phyloP scores from a whole-genome alignment of 495 filamentous ascomycete species.

The Cryomyces minteri region DNA sequence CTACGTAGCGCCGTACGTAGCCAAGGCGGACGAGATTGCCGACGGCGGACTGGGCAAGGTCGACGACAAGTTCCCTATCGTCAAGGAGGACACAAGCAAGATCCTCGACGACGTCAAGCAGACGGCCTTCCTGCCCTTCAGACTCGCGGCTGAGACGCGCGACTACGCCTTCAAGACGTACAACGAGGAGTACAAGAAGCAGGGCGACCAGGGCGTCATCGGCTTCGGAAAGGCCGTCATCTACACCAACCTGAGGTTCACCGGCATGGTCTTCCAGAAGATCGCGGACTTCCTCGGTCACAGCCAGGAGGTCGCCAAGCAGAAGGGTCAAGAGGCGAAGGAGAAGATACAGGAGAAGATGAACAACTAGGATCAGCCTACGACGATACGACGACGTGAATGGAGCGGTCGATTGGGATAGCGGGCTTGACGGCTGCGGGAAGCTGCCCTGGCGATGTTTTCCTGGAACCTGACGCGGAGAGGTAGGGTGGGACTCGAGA shows the following conservation, averaged over 20 bases:
- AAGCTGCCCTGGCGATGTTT: no score
- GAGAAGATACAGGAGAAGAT: slow-evolving; percentile 34
- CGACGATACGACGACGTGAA: no score
- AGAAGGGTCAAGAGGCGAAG: slow-evolving; percentile 29
- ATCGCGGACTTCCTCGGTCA: slow-evolving; percentile 33
- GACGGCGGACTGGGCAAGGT: slow-evolving; percentile 54
- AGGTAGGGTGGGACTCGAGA: no score
- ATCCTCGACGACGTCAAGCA: slow-evolving; percentile 47
- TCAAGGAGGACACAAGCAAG: slow-evolving; percentile 73
- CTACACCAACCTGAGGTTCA: slow-evolving; percentile 53
- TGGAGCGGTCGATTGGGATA: no score
- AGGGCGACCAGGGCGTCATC: slow-evolving; percentile 45
- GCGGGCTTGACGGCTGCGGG: no score
- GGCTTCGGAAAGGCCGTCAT: slow-evolving; percentile 57
- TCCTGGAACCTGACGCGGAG: no score
- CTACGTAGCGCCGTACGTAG: slow-evolving; percentile 66
- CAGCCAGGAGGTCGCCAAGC: slow-evolving; percentile 2
- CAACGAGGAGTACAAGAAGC: slow-evolving; percentile 57
- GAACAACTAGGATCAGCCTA: no score
- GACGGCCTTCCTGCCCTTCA: slow-evolving; percentile 45
- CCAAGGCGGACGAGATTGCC: slow-evolving; percentile 63
- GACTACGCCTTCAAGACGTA: slow-evolving; percentile 59
- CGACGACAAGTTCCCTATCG: slow-evolving; percentile 63
- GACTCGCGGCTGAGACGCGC: slow-evolving; percentile 47
- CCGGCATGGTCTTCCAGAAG: slow-evolving; percentile 43